Base-by-base conservation (phyloP, 2,329 filamentous ascomycete genomes). In the Apiospora koreana region DNA sequence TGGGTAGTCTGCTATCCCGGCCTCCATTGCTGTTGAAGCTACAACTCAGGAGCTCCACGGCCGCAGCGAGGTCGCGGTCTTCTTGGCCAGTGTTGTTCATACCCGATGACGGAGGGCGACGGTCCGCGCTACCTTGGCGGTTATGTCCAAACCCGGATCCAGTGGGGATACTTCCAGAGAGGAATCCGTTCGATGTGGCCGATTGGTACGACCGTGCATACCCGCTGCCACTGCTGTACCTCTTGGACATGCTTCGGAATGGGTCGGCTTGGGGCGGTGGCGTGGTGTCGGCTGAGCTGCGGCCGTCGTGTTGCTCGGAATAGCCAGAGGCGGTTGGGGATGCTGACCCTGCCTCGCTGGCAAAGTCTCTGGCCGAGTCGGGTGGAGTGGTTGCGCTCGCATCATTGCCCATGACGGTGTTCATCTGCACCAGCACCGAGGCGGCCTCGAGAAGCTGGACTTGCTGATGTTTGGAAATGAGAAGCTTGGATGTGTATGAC, bases 401-500 rank as follows among this genome's bases (percentile, higher is more conserved):
- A n/a, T 42, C 38, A 64, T 83, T 81, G 69, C 80, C 80, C 75
- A 80, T 83, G 69, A 80, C 80, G 75, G 80, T 83, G 79, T 91
- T 98, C 95, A 99, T 98, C 78, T 91, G 92, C 71, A 98, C 92
- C 74, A 99, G 86, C 68, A 98, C 96, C n/a, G 94, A 97, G 48
- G 96, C 96, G 50, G 96, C 96, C 83, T 99, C 96, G 71, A 99
- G 89, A 72, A 99, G 88, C 82, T 99, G 96, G 68, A 99, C 96
- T 85, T 99, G 96, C 84, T 99, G 96, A 82, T 99, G 96, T 88
- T 99, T 99, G 77, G 95, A 98, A 77, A 99, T 98, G 80, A 98
- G 91, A 80, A 98, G 87, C 85, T 98, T 98, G 76, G 96, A 98
- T 69, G 96, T 99, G 81, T 92, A 92, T 68, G 95, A 93, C 96